Evolutionary conservation across 345 rosid species (phyloP).

Genomic region (Linum tenue): DNA sequence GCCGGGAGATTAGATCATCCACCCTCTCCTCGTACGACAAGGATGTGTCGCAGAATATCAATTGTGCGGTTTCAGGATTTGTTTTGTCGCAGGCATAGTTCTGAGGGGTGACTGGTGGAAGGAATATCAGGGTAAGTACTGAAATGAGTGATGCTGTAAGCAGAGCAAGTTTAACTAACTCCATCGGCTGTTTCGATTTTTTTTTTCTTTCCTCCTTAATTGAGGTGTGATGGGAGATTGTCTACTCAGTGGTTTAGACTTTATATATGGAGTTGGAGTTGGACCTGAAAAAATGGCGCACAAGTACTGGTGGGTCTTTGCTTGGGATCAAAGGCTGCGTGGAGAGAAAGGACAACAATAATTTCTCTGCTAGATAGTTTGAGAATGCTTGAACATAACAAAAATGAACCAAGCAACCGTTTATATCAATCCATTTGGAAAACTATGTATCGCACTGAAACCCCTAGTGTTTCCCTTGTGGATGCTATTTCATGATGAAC

Average conservation of each 20-base stretch:
- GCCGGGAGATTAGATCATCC: constrained; percentile 35
- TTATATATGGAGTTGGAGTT: not conserved
- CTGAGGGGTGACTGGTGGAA: constrained; percentile 16
- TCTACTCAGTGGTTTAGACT: not conserved
- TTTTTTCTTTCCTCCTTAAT: not conserved
- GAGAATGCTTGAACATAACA: not conserved
- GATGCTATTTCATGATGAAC: too few species aligned
- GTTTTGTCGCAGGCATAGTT: constrained; percentile 36
- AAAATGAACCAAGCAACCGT: not conserved
- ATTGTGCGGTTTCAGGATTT: constrained; percentile 24
- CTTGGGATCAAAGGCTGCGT: not conserved
- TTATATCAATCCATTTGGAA: too few species aligned
- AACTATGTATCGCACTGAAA: too few species aligned
- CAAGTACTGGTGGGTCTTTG: not conserved
- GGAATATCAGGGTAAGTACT: constrained; percentile 12
- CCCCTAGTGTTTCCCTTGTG: too few species aligned
- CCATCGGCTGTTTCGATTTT: not conserved
- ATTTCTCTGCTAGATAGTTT: not conserved
- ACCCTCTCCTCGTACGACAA: constrained; percentile 39
- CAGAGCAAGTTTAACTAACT: not conserved
- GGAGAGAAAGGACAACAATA: not conserved
- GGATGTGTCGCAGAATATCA: constrained; percentile 35
- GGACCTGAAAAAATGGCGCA: not conserved
- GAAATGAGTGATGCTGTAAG: not conserved
- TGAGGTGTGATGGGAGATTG: not conserved